Base-by-base conservation (phyloP, 192 early-diverging fungal genomes). In the Umbelopsis isabellina region DNA sequence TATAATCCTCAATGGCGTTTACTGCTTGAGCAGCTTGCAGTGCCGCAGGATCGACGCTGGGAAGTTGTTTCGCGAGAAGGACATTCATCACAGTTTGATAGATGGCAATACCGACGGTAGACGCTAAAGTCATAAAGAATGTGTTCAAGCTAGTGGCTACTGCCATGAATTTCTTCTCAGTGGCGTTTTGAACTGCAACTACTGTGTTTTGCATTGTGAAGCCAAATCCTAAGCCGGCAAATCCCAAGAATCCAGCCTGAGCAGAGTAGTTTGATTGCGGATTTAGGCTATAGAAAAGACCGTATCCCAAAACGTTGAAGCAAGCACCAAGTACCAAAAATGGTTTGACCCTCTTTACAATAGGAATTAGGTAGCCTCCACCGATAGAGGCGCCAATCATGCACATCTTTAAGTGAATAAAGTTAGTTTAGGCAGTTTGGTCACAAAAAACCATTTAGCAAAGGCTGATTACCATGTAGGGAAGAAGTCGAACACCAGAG, bases 401-500 rank as follows among this genome's bases (percentile, higher is more conserved):
- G 45, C 82, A 79, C 3, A 61, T 5, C 55, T 61, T 12, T 35
- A 52, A 52, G 12, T 13, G 25, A 11, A 4, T 52, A 25, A 51
- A n/a, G n/a, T 25, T 41, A 6, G 10, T 10, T 41, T 41, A 41
- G 37, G 10, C 37, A 41, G 10, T 0, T 41, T 41, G 10, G 52
- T 27, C 20, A 1, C 22, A 55, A 55, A 27, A 20, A 2, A 16
- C 4, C 18, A 27, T 12, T 10, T 23, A 53, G n/a, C 11, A 49
- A 49, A 4, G 20, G 4, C 2, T 16, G 16, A 7, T 11, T 67
- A 84, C 67, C 72, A 90, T 83, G 45, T 86, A 89, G 1, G 89
- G 91, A 16, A 92, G 72, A 6, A 90, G 80, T 67, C 87, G 84
- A 15, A 91, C 71, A 30, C 91, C 91, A 30, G 88, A 80, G 15